phyloP scores from a whole-genome alignment of 371 early-diverging fungal species.

The Apophysomyces elegans region DNA sequence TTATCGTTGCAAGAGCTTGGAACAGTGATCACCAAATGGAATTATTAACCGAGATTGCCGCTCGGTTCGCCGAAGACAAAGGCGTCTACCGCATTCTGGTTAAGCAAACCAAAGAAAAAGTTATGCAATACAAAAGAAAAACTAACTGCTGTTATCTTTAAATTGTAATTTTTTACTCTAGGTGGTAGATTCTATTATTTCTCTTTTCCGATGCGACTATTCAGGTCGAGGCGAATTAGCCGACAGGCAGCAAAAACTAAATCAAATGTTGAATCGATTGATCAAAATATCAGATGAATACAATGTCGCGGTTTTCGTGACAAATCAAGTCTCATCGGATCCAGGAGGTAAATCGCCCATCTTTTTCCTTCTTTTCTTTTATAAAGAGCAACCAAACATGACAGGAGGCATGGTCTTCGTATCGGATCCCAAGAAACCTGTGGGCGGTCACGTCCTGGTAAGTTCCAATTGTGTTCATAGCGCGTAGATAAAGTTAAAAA shows the following conservation, averaged over 20 bases:
- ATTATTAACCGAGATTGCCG: constrained; percentile 69
- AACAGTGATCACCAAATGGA: constrained; percentile 89
- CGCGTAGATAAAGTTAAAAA: not conserved
- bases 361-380: constrained; percentile 47
- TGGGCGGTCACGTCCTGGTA: constrained; percentile 80
- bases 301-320: constrained; percentile 87
- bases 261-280: constrained; percentile 79
- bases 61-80: constrained; percentile 75
- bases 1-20: constrained; percentile 77
- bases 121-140: no score
- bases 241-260: constrained; percentile 90
- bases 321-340: constrained; percentile 79
- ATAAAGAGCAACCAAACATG: constrained; percentile 51
- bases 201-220: constrained; percentile 80
- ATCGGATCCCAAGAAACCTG: constrained; percentile 86
- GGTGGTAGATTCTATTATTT: constrained; percentile 82
- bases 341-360: constrained; percentile 46
- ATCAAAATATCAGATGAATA: constrained; percentile 86
- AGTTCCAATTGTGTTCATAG: not conserved
- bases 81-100: constrained; percentile 68
- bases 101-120: not conserved
- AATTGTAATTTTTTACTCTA: constrained; percentile 1
- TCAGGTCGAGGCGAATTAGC: constrained; percentile 88
- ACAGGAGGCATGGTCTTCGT: constrained; percentile 71
- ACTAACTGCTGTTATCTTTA: no score